Evolutionary conservation across 1,284 basidiomycete genomes (phyloP).

Genomic region (Meripilus lineatus): DNA sequence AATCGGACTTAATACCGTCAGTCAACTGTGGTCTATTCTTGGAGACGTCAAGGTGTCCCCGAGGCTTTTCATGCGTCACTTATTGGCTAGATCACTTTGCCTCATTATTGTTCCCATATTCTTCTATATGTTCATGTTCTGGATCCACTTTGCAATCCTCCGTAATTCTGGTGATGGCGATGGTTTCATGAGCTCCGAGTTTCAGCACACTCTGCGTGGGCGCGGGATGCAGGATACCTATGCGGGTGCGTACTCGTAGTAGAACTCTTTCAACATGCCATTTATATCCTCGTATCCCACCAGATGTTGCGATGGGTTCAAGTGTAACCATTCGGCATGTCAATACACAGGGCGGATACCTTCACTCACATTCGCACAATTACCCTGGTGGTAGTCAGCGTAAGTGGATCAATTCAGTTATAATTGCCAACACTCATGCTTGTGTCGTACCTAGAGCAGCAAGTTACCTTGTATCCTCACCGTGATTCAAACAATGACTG

Average conservation of each 20-base stretch:
- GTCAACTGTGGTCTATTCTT: constrained; percentile 88
- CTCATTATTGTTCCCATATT: constrained; percentile 80
- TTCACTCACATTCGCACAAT: constrained; percentile 90
- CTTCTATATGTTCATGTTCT: constrained; percentile 96
- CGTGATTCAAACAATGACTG: constrained; percentile 90
- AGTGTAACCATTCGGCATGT: constrained; percentile 82
- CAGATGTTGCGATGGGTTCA: constrained; percentile 87
- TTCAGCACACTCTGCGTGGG: constrained; percentile 94
- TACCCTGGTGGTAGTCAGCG: constrained; percentile 87
- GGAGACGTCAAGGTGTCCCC: constrained; percentile 85
- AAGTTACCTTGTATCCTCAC: constrained; percentile 97
- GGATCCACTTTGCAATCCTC: constrained; percentile 90
- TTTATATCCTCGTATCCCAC: constrained; percentile 5
- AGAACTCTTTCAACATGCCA: constrained; percentile 2
- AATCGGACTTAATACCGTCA: constrained; percentile 79
- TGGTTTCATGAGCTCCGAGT: constrained; percentile 98
- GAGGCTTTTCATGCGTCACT: constrained; percentile 76
- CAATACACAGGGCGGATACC: constrained; percentile 96
- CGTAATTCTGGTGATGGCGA: constrained; percentile 93
- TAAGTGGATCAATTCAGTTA: constrained; percentile 34
- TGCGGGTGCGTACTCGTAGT: constrained; percentile 51
- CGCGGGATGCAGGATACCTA: constrained; percentile 90
- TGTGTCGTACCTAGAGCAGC: constrained; percentile 66
- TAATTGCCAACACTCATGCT: background rate
- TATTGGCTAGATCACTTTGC: constrained; percentile 84